Base-by-base conservation (phyloP, 768 basidiomycete genomes). In the Suillus sp. region DNA sequence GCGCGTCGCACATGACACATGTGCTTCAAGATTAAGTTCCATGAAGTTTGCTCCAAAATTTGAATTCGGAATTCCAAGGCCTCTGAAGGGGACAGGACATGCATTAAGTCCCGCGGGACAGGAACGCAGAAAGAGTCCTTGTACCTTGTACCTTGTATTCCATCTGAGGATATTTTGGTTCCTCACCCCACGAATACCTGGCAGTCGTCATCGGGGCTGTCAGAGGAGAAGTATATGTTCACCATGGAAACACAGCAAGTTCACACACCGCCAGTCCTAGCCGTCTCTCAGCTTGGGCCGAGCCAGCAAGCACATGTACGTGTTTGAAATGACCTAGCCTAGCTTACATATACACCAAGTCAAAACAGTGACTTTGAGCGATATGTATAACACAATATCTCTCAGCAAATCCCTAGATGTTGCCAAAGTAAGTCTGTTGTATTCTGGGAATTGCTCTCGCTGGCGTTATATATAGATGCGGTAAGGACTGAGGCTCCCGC, bases 131-230 rank as follows among this genome's bases (percentile, higher is more conserved):
- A n/a, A 4, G 50, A 51, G 32, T 32, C 20, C 32, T 34, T 32
- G 51, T 53, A 53, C 51, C 51, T 53, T 53, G 51, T 53, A 32
- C 51, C 51, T 53, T 53, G 51, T 53, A 53, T 53, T 53, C 20
- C 20, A 34, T n/a, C 20, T 34, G 20, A 13, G 51, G 32, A n/a
- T 34, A 53, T 53, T 30, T 30, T 13, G 20, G 51, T 53, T 53
- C 30, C 32, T 34, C 11, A 13, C 20, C 51, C 20, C 32, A 34
- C 32, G 10, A 7, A 27, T 48, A 16, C 47, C 47, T 48, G 32
- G 20, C 20, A 34, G n/a, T 53, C 30, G 20, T 53, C 51, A 53
- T 34, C 6, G 51, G 51, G 32, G 51, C 32, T 13, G 50, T 51
- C 50, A 30, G 16, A 53, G 20, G 32, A 53, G 30, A 34, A 53